Percentiles rank a stretch among this genome's conserved stretches.
Evolutionary conservation across 169 alveolate genomes (phyloP).

Genomic region (Eimeria zaria): DNA sequence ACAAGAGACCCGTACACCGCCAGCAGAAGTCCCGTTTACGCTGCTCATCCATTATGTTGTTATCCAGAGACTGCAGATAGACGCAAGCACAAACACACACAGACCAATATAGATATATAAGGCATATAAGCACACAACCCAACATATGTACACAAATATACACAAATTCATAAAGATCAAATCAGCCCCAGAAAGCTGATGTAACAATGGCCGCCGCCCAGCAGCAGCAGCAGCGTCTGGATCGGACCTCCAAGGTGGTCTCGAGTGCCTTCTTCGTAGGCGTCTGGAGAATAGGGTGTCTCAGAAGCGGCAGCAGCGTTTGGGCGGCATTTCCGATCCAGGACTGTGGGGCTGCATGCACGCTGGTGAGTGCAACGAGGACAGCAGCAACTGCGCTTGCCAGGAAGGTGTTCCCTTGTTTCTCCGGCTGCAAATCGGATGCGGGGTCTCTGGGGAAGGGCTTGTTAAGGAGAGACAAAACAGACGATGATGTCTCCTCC

Average conservation of each 20-base stretch:
- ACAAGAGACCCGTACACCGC: conserved; percentile 28
- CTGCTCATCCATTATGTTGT: conserved; percentile 53
- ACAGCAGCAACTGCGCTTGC: conserved; percentile 33
- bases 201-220: neutral
- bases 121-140: neutral
- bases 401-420: neutral
- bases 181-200: too few species aligned
- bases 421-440: neutral
- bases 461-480: conserved; percentile 53
- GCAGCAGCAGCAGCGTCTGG: neutral
- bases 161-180: too few species aligned
- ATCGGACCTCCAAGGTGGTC: conserved; percentile 57
- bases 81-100: neutral
- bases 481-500: conserved; percentile 48
- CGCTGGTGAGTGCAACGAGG: conserved; percentile 76
- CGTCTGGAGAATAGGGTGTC: conserved; percentile 57
- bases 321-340: conserved; percentile 86
- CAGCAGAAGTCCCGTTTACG: conserved; percentile 61
- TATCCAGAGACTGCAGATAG: conserved; percentile 22
- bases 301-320: conserved; percentile 72
- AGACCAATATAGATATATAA: neutral
- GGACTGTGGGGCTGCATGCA: conserved; percentile 82
- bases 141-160: too few species aligned
- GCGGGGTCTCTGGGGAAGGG: conserved; percentile 31
- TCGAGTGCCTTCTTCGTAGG: conserved; percentile 57